phyloP scores from a whole-genome alignment of 768 basidiomycete species.

The Peribolospora baueri region DNA sequence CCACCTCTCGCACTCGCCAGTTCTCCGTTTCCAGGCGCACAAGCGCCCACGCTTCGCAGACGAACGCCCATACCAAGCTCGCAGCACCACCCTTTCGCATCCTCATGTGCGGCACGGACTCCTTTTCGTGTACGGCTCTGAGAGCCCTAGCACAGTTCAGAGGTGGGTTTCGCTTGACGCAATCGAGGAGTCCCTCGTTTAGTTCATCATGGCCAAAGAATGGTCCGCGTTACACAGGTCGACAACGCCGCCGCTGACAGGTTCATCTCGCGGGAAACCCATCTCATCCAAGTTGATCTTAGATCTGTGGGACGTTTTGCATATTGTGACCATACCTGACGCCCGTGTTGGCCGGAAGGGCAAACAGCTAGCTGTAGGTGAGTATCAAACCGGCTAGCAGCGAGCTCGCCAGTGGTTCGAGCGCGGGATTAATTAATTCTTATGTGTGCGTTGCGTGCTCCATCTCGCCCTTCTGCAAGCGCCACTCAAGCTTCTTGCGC shows the following conservation, averaged over 20 bases:
- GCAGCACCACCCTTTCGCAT: conserved; percentile 3
- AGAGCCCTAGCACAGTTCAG: background rate
- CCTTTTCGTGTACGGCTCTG: conserved; percentile 9
- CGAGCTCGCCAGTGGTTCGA: no score
- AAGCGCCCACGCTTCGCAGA: no score
- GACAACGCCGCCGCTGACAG: background rate
- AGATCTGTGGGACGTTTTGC: conserved; percentile 8
- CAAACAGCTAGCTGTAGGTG: conserved; percentile 5
- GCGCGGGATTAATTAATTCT: no score
- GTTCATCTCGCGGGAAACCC: no score
- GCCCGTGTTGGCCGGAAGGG: conserved; percentile 1
- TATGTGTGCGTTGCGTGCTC: no score
- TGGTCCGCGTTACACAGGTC: background rate
- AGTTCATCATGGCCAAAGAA: no score
- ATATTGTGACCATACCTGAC: conserved; percentile 10
- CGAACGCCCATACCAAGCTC: no score
- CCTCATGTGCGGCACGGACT: conserved; percentile 12
- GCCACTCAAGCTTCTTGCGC: conserved; percentile 5
- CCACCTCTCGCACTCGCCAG: no score
- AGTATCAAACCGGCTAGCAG: background rate
- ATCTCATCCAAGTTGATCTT: background rate
- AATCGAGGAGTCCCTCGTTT: background rate
- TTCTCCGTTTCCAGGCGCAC: no score
- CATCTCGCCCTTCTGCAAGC: background rate
- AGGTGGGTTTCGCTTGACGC: background rate